Base-by-base conservation (phyloP, 768 basidiomycete species). In the Favolaschia claudopus region DNA sequence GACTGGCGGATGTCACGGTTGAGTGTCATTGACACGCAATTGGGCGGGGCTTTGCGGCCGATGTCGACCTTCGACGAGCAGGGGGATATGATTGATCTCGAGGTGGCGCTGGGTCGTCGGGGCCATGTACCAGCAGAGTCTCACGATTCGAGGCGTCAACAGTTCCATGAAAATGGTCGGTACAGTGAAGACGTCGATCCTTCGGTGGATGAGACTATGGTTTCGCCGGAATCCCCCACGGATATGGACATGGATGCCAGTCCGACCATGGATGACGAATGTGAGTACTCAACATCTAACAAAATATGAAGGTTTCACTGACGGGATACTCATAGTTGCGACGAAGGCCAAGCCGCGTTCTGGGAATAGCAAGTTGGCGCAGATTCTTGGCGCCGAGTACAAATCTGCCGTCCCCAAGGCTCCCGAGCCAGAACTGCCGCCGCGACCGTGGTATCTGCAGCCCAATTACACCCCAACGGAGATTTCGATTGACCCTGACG, bases 401-500 rank as follows among this genome's bases (percentile, higher is more conserved):
- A 78, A 82, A 74, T 27, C 83, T 81, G 29, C 77, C 77, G 34
- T 40, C 22, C 55, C 60, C 12, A 28, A 51, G 13, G 27, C 49
- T 2, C 58, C 64, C 70, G 76, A 44, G 76, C 79, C 64, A 76
- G 78, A 68, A 69, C 79, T 22, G 76, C 79, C 39, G 74, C 78
- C 15, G 5, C 76, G 77, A 68, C 92, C 96, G 3, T 93, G 91
- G 92, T 98, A 92, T 74, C 82, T 99, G 44, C 86, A 86, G 7
- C 86, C 91, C 13, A 91, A 92, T 64, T 93, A 93, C 71, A 84
- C 80, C 53, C 85, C 87, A 38, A 82, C 82, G 9, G 95, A 98
- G 57, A 91, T 99, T 62, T 74, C 91, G 43, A 89, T 96, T 65
- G 92, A 95, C 63, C 84, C 89, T 7, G 93, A 97, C 68, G 89